Base-by-base conservation (phyloP, 495 filamentous ascomycete species). In the Trichocladium antarcticum region DNA sequence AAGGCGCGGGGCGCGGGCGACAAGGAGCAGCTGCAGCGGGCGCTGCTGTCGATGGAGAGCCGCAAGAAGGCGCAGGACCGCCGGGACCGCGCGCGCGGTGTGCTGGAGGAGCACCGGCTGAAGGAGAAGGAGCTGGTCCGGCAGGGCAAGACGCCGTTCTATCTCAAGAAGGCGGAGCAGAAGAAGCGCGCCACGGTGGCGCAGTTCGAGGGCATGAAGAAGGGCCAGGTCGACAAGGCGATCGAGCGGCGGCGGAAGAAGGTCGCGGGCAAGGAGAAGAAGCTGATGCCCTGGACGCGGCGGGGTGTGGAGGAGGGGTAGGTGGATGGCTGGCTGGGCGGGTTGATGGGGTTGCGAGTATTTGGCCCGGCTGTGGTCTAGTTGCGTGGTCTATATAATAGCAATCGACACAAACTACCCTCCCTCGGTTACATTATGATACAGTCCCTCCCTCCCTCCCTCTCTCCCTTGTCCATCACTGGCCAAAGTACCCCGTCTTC, bases 131-230 rank as follows among this genome's bases (percentile, higher is more conserved):
- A 88, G 65, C 64, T 83, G 46, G 78, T 97, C 24, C 76, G 73
- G 56, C 77, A 88, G 68, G 92, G 92, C 19, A 95, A 97, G 79
- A 81, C 80, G 73, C 89, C 90, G 6, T 98, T 89, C 61, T 95
- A 83, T 62, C 70, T 96, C 54, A 97, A 97, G 77, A 80, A 83
- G 67, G 80, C 78, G 50, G 89, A 95, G 68, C 74, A 88, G 68
- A 95, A 93, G 79, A 88, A 88, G 68, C 66, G 80, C 62, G 71
- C 87, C 24, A 67, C 95, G 49, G 64, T 85, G 52, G 82, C 94
- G 57, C 80, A 83, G 64, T 96, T 83, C 58, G 71, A 77, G 52
- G 78, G 75, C 46, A 79, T 97, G 78, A 87, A 83, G 69, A 81
- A 81, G 42, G 82, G 80, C 68, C 80, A 96, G 64, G 74, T 87